Evolutionary conservation across 2,329 filamentous ascomycete genomes (phyloP).

Genomic region (Xylariales sp.): DNA sequence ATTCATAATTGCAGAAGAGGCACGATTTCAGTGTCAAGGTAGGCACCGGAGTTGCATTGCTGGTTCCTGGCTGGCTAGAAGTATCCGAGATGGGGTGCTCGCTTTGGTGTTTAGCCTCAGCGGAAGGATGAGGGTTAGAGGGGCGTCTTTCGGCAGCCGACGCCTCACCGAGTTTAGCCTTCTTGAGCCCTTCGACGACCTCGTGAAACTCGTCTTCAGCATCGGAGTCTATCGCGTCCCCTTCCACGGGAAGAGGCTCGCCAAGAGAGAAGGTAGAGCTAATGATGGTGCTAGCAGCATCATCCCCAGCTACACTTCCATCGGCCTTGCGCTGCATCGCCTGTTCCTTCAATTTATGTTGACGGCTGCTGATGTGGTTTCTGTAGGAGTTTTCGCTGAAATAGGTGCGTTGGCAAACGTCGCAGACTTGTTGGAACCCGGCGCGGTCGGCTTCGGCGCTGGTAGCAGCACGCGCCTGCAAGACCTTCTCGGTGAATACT

Average conservation of each 20-base stretch:
- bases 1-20: constrained; percentile 89
- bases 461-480: constrained; percentile 81
- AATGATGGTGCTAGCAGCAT: constrained; percentile 76
- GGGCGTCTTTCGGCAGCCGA: constrained; percentile 51
- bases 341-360: constrained; percentile 71
- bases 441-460: constrained; percentile 84
- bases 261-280: constrained; percentile 90
- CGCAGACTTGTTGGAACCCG: constrained; percentile 79
- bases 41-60: constrained; percentile 34
- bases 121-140: constrained; percentile 43
- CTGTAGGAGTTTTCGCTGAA: constrained; percentile 94
- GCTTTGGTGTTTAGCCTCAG: constrained; percentile 36
- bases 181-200: constrained; percentile 73
- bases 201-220: constrained; percentile 72
- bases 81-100: constrained; percentile 37
- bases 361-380: constrained; percentile 88
- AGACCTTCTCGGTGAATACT: constrained; percentile 90
- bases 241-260: constrained; percentile 58
- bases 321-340: constrained; percentile 33
- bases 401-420: constrained; percentile 84
- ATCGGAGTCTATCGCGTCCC: constrained; percentile 55
- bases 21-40: constrained; percentile 53
- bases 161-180: constrained; percentile 41
- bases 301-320: constrained; percentile 51
- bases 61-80: constrained; percentile 36